Percentiles rank a stretch among this genome's conserved stretches.
Conservation (phyloP, 805 yeast genomes). For the Yamadazyma sp. region DNA sequence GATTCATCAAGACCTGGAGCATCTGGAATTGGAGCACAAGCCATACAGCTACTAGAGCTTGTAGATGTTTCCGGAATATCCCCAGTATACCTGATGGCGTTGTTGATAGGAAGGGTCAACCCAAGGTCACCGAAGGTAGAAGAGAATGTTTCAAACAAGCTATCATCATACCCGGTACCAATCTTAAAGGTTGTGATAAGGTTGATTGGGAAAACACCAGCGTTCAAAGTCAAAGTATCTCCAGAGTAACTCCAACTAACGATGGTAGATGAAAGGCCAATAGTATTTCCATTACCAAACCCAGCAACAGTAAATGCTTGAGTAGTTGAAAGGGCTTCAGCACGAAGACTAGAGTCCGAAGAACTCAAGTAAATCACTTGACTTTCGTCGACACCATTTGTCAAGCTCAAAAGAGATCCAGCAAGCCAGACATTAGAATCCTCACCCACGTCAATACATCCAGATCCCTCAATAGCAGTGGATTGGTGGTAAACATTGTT, state of each 20-base stretch:
- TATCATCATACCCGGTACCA: slow-evolving; percentile 20
- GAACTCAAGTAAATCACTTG: slow-evolving; percentile 22
- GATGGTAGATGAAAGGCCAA: slow-evolving; percentile 12
- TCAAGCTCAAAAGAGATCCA: slow-evolving; percentile 14
- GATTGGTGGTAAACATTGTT: slow-evolving; percentile 23
- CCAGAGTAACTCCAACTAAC: slow-evolving; percentile 13
- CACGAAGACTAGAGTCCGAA: slow-evolving; percentile 13
- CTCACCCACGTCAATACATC: slow-evolving; percentile 24
- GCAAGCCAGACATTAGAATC: slow-evolving; percentile 18
- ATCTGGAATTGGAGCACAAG: slow-evolving; percentile 17
- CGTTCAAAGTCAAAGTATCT: slow-evolving; percentile 21
- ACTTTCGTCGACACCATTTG: slow-evolving; percentile 11
- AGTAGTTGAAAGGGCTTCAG: slow-evolving; percentile 21
- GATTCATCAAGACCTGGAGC: slow-evolving; percentile 12
- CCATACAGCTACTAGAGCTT: slow-evolving; percentile 16
- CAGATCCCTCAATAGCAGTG: slow-evolving; percentile 22
- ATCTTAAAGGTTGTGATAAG: slow-evolving; percentile 17
- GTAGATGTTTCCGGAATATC: slow-evolving; percentile 14
- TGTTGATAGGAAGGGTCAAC: slow-evolving; percentile 10
- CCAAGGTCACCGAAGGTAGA: slow-evolving; percentile 16
- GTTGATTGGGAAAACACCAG: slow-evolving; percentile 4
- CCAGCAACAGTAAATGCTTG: slow-evolving; percentile 25
- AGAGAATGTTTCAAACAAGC: slow-evolving; percentile 12
- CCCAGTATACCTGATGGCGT: slow-evolving; percentile 15
- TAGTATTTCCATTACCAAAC: slow-evolving; percentile 24